These are phyloP conservation scores for Sclerotinia glacialis DNA, from an alignment of 2,329 filamentous ascomycete genomes.

Conservation along the genomic window DNA sequence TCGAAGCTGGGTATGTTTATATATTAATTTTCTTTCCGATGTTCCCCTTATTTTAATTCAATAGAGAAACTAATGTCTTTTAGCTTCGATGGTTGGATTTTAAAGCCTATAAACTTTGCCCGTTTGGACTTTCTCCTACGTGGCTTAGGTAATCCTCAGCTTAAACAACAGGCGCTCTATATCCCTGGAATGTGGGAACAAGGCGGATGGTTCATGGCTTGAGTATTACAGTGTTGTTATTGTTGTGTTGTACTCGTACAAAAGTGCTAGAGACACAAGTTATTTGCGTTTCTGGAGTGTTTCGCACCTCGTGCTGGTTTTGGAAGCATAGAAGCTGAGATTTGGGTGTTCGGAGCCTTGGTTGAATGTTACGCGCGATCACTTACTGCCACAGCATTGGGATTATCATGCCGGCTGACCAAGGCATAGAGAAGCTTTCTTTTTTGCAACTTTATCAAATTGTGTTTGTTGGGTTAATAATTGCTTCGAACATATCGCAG, in stretches of 20 bases:
- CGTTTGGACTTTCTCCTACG: constrained; percentile 65
- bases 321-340: background rate
- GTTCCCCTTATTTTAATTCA: background rate
- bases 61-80: constrained; percentile 33
- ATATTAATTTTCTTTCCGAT: background rate
- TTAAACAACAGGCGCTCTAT: constrained; percentile 63
- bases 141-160: constrained; percentile 62
- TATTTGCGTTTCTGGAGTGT: background rate
- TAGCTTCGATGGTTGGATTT: constrained; percentile 87
- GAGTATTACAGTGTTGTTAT: background rate
- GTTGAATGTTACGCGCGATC: background rate
- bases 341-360: background rate
- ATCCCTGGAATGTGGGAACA: constrained; percentile 71
- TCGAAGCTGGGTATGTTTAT: constrained; percentile 48
- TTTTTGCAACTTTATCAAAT: background rate
- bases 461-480: background rate
- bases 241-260: background rate
- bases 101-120: constrained; percentile 82
- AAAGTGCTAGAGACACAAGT: background rate
- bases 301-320: background rate
- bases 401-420: background rate
- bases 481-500: background rate
- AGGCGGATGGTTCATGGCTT: constrained; percentile 71
- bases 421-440: background rate
- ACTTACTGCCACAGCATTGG: background rate